Percentiles rank a stretch among this genome's conserved stretches.
Conservation (phyloP, 1,139 yeast genomes). For the Suhomyces taliae region DNA sequence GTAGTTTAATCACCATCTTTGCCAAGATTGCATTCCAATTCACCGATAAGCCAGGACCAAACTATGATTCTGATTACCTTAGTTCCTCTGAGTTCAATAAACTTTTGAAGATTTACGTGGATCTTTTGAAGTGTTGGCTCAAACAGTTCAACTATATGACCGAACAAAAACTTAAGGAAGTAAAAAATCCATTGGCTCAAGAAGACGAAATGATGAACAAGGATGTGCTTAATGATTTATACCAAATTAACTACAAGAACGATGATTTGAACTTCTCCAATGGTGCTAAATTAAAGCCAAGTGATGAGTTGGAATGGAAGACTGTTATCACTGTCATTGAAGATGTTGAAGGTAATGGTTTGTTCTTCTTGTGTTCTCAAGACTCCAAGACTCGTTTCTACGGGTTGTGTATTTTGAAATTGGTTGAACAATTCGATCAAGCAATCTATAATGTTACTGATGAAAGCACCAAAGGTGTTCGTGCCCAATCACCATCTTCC, state of each 20-base stretch:
- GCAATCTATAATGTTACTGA: constrained; percentile 61
- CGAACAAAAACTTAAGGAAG: constrained; percentile 15
- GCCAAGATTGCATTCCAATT: constrained; percentile 80
- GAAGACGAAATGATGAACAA: constrained; percentile 43
- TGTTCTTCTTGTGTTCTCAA: constrained; percentile 87
- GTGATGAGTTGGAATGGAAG: constrained; percentile 76
- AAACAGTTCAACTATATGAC: constrained; percentile 48
- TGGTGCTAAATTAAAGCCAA: constrained; percentile 33
- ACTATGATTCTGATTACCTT: constrained; percentile 54
- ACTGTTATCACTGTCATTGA: constrained; percentile 81
- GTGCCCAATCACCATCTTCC: constrained; percentile 3
- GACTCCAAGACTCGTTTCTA: constrained; percentile 71
- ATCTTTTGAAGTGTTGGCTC: constrained; percentile 79
- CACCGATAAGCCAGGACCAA: constrained; percentile 59
- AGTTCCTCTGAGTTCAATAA: constrained; percentile 59
- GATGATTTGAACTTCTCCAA: constrained; percentile 30
- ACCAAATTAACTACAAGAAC: constrained; percentile 43
- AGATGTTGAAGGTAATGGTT: constrained; percentile 93
- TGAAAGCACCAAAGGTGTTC: constrained; percentile 2
- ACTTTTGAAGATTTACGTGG: constrained; percentile 70
- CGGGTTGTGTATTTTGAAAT: constrained; percentile 71
- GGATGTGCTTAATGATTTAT: constrained; percentile 45
- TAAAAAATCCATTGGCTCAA: constrained; percentile 29
- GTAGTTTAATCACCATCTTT: constrained; percentile 67
- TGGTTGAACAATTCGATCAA: constrained; percentile 82